These are phyloP conservation scores for Metrosideros polymorpha DNA, from an alignment of 441 rosid species.

Conservation along the genomic window DNA sequence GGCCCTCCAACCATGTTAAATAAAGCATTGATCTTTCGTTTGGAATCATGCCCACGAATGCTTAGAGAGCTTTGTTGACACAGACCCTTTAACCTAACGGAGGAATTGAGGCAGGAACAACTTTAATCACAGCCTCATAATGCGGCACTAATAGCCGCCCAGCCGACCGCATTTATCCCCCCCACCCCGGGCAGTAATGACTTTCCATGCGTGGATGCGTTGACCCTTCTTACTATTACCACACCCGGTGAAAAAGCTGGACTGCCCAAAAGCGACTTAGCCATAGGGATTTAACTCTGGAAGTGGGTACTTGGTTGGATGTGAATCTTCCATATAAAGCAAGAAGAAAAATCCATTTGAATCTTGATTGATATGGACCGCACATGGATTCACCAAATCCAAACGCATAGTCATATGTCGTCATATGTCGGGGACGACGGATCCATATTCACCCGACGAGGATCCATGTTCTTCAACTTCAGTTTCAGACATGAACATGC, in stretches of 20 bases:
- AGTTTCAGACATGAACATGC: not conserved
- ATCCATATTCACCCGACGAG: not conserved
- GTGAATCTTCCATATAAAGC: not conserved
- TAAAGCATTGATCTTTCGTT: not conserved
- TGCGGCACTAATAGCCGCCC: not conserved
- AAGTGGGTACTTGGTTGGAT: not conserved
- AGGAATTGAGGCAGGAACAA: not conserved
- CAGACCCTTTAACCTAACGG: not conserved
- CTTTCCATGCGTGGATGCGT: not conserved
- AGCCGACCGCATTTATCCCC: not conserved
- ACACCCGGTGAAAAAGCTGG: not conserved
- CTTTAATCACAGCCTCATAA: not conserved
- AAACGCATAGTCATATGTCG: not conserved
- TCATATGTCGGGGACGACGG: not conserved
- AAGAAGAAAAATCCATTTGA: not conserved
- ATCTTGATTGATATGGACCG: not conserved
- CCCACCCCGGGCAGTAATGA: not conserved
- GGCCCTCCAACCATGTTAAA: not conserved
- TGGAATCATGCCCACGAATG: not conserved
- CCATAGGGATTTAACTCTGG: too few relatives aligned
- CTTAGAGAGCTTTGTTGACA: not conserved
- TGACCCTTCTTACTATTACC: not conserved
- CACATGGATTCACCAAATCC: not conserved
- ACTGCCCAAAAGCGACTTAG: too few relatives aligned
- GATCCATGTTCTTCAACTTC: not conserved